Conservation (phyloP, 352 stramenopile genomes). For the Globisporangium echinulatum region DNA sequence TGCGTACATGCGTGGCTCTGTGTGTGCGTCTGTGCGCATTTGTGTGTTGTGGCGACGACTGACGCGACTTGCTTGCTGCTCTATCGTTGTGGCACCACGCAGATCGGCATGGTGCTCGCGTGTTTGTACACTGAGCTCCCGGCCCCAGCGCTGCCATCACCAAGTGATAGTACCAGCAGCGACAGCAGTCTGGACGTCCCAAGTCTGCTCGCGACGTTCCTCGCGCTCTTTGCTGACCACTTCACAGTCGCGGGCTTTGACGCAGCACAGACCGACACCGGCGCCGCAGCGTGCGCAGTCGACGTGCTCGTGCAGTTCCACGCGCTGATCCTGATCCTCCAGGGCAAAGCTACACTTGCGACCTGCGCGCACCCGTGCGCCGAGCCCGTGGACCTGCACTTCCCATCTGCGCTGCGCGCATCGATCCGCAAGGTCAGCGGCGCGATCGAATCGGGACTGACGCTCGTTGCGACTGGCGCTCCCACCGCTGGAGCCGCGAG, state of each 20-base stretch:
- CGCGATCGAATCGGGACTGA: slow-evolving; percentile 25
- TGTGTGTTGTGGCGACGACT: not conserved
- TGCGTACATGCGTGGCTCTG: too few relatives aligned
- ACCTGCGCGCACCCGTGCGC: slow-evolving; percentile 45
- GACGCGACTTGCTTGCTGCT: not conserved
- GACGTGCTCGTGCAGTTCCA: slow-evolving; percentile 42
- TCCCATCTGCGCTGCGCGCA: slow-evolving; percentile 46
- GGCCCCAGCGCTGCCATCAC: slow-evolving; percentile 3
- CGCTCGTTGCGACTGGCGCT: slow-evolving; percentile 13
- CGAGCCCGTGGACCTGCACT: slow-evolving; percentile 50
- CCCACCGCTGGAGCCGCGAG: not conserved
- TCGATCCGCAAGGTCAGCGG: slow-evolving; percentile 51
- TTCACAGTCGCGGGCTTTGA: slow-evolving; percentile 4
- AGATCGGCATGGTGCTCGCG: slow-evolving; percentile 36
- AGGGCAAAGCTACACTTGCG: slow-evolving; percentile 32
- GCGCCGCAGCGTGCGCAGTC: slow-evolving; percentile 24
- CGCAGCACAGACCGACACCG: slow-evolving; percentile 2
- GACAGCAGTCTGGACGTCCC: slow-evolving; percentile 7
- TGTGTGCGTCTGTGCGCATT: not conserved
- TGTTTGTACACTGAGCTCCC: slow-evolving; percentile 25
- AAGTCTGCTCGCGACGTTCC: slow-evolving; percentile 32
- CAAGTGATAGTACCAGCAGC: not conserved
- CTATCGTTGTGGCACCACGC: not conserved
- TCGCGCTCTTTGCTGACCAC: slow-evolving; percentile 43
- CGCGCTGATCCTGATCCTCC: slow-evolving; percentile 58